Evolutionary conservation across 2,329 filamentous ascomycete species (phyloP), one percentile per base, ranked within the genome.

Genomic region (Leptographium radiaticola): DNA sequence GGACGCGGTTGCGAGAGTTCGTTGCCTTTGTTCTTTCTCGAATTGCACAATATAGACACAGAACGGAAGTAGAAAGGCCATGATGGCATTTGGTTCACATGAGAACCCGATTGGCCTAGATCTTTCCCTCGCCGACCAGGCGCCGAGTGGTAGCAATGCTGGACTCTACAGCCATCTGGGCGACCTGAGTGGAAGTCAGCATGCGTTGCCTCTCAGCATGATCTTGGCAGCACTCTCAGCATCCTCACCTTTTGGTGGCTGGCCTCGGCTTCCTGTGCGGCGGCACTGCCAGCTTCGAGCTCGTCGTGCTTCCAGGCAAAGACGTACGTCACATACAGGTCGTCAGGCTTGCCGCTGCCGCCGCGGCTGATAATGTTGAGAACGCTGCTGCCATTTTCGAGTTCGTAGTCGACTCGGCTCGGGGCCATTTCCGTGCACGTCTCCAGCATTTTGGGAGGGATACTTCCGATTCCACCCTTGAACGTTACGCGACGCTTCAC

Each of bases 261-360:
- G 6, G 46, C 62, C 58, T 59, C 54, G 49, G 61, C 51, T 36
- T 51, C 57, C 48, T 38, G 43, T 18, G 56, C 60, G 34, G 59
- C 59, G 20, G 60, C 58, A 33, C 58, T 59, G 42, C 61, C 62
- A 48, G 52, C 54, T 47, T 51, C 58, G 2, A 64, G 55, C 0
- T 54, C 59, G 9, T 57, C 51, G 52, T 63, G 55, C 51, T 59
- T 59, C 64, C 66, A 65, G 31, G 63, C 60, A 57, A 68, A 69
- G 1, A 62, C 56, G 55, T 65, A 68, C 13, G 67, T 68, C 59
- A 69, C 56, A 47, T 58, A 64, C 36, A 68, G 48, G 31, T 66
- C 62, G 1, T 56, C 49, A 7, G 59, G 51, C 30, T 58, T 56
- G 51, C 58, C 62, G 47, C 50, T 55, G 11, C 62, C 50, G 10